Evolutionary conservation across 805 yeast species (phyloP).

Genomic region (Yamadazyma paraphyllophila): DNA sequence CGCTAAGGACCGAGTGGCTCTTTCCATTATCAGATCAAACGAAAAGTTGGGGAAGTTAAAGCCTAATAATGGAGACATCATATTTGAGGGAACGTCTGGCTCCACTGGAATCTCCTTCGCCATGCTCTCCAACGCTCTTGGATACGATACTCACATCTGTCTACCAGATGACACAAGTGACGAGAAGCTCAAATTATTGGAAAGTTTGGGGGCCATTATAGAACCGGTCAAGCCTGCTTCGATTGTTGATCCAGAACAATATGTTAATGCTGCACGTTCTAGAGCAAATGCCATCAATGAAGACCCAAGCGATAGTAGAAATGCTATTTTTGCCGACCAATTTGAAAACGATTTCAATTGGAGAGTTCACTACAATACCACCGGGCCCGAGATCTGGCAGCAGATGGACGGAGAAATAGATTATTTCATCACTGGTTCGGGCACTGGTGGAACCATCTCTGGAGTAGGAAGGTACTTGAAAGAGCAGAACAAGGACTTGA

Average conservation of each 20-base stretch:
- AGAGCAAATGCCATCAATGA: slow-evolving; percentile 55
- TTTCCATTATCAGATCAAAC: slow-evolving; percentile 72
- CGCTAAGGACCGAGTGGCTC: slow-evolving; percentile 92
- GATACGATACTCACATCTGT: slow-evolving; percentile 90
- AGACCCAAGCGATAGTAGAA: slow-evolving; percentile 34
- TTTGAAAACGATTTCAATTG: slow-evolving; percentile 93
- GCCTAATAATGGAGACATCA: slow-evolving; percentile 64
- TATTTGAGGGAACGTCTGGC: slow-evolving; percentile 95
- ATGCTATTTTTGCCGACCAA: slow-evolving; percentile 90
- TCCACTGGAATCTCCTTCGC: slow-evolving; percentile 96
- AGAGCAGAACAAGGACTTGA: slow-evolving; percentile 51
- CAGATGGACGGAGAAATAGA: slow-evolving; percentile 70
- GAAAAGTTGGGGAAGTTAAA: slow-evolving; percentile 57
- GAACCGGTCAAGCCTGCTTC: slow-evolving; percentile 92
- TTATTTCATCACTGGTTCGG: slow-evolving; percentile 85
- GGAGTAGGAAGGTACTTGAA: slow-evolving; percentile 82
- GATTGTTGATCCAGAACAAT: slow-evolving; percentile 89
- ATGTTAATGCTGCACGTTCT: slow-evolving; percentile 80
- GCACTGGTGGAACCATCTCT: slow-evolving; percentile 95
- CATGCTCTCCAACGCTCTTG: slow-evolving; percentile 81
- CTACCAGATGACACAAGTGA: slow-evolving; percentile 89
- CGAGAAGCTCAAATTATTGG: slow-evolving; percentile 74
- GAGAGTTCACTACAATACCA: slow-evolving; percentile 74
- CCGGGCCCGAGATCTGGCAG: slow-evolving; percentile 89
- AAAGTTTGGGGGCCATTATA: slow-evolving; percentile 74